Base-by-base conservation (phyloP, 2,329 filamentous ascomycete genomes). In the Colletotrichum scovillei region DNA sequence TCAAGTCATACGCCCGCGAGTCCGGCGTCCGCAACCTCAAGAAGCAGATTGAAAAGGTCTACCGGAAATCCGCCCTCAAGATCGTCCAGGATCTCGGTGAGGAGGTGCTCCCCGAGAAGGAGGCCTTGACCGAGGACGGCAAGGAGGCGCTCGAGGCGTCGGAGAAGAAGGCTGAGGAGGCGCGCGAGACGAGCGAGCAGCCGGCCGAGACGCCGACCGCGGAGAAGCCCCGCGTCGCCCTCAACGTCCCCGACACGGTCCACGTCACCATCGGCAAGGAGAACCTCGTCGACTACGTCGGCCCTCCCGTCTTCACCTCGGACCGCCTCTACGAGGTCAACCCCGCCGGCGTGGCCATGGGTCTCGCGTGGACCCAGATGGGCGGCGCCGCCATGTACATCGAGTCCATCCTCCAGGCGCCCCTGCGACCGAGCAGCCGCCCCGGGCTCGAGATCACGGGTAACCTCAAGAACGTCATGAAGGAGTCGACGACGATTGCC, bases 21-120 rank as follows among this genome's bases (percentile, higher is more conserved):
- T 98, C 95, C 56, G 97, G 97, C 78, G 97, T 99, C 9, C 93
- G 97, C 76, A 99, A 99, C 80, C 86, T 99, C 74, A 99, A 99
- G 90, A 98, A 99, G 87, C 96, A 98, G 82, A 99, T 99, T 75
- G 97, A 99, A 83, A 99, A 99, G 86, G 95, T 99, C 3, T 99
- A 98, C 84, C 92, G 97, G 72, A 99, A 99, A 84, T 95, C 96
- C 16, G 97, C 97, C 0, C 88, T 99, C 75, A 98, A 98, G 85
- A 99, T 99, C 77, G 96, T 99, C 14, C 93, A 96, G 81, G 95
- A 98, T 75, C 88, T 98, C 16, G 96, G 96, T 63, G 95, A 98
- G 79, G 92, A 95, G 6, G 94, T 88, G 1, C 84, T 98, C 2
- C 89, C 93, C 3, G 95, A 98, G 80, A 91, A 93, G 26, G 91